Base-by-base conservation (phyloP, 2,329 filamentous ascomycete species). In the Talaromyces sp. region DNA sequence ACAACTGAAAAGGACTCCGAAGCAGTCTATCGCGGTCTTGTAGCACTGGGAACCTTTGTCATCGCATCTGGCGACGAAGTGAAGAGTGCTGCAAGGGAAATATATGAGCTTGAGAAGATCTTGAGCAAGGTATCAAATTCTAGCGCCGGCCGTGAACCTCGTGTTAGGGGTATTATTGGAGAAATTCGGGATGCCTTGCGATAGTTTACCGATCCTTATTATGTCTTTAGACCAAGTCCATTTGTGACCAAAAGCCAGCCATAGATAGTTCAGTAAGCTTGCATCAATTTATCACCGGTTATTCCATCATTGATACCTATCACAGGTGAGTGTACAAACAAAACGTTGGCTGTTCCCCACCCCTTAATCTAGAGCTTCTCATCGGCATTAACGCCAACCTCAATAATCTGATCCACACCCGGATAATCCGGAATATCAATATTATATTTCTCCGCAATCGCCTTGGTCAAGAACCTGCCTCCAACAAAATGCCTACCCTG, bases 401-500 rank as follows among this genome's bases (percentile, higher is more conserved):
- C 95, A 62, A 93, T 89, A 70, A 97, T 83, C 79, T 98, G 95
- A 77, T 98, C 93, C 69, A 95, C 80, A 0, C 93, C 95, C 71
- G 90, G 83, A 78, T 97, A 99, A 68, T 86, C 80, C 5, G 94
- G 94, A 62, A 96, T 76, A 71, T 95, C 90, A 67, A 99, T 84
- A 56, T 87, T 87, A 80, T 96, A 99, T 79, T 95, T 97, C 71
- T 90, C 86, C 39, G 92, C 90, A 72, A 97, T 88, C 60, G 84
- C 83, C 62, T 87, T 86, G 22, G 90, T 87, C 73, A 99, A 84
- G 73, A 99, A 99, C 85, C 92, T 84, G 63, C 95, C 95, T 8
- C 95, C 95, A 63, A 99, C 78, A 73, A 98, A 99, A 81, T 99
- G 95, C 56, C 91, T 86, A 0, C 94, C 95, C 68, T 83, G 87